phyloP scores from a whole-genome alignment of 208 protist genomes.

The Trypanosomatidae sp. region DNA sequence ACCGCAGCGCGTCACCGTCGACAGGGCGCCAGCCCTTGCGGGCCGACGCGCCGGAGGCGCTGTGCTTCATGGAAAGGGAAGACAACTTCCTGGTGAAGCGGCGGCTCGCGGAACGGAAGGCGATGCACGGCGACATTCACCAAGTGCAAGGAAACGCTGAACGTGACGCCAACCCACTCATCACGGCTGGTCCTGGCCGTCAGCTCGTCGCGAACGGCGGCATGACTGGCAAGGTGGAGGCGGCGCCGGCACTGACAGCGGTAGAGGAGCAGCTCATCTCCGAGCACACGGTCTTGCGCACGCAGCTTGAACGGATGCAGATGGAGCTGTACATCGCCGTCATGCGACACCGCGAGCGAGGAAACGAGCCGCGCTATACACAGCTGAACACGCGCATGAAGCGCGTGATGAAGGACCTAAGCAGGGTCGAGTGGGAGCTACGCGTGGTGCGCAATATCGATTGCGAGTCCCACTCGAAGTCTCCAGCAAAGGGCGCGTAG shows the following conservation, averaged over 20 bases:
- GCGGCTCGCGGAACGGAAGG: slow-evolving; percentile 2
- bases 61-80: slow-evolving; percentile 34
- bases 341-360: slow-evolving; percentile 29
- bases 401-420: slow-evolving; percentile 42
- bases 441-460: slow-evolving; percentile 31
- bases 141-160: background rate
- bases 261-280: slow-evolving; percentile 36
- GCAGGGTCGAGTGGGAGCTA: slow-evolving; percentile 44
- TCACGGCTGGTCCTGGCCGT: slow-evolving; percentile 5
- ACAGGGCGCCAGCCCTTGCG: slow-evolving; percentile 13
- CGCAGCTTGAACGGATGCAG: slow-evolving; percentile 53
- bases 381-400: slow-evolving; percentile 49
- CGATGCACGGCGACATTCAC: slow-evolving; percentile 22
- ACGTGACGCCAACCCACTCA: background rate
- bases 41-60: slow-evolving; percentile 27
- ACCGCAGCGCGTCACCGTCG: slow-evolving; percentile 8
- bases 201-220: background rate
- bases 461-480: slow-evolving; percentile 7
- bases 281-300: slow-evolving; percentile 34
- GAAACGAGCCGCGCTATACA: slow-evolving; percentile 42
- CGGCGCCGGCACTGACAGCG: slow-evolving; percentile 16
- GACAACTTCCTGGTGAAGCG: slow-evolving; percentile 29
- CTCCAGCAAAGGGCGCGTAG: background rate
- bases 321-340: slow-evolving; percentile 33
- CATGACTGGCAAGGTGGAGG: background rate